These are phyloP conservation scores for Ailanthus altissimus DNA, from an alignment of 345 rosid species.

Conservation along the genomic window DNA sequence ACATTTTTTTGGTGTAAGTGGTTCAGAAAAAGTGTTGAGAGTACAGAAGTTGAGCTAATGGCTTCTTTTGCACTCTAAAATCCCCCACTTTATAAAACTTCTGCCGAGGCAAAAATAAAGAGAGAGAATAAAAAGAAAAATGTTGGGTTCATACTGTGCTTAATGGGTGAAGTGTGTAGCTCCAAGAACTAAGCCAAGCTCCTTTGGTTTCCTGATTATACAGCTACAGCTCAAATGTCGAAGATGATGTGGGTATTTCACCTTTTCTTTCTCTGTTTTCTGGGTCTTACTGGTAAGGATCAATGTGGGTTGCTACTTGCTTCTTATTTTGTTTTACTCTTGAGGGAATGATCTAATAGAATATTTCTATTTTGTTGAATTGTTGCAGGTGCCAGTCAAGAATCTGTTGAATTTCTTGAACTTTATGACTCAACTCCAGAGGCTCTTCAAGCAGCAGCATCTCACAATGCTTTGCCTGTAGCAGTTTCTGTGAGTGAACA, in stretches of 20 bases:
- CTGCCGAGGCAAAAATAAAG: neutral
- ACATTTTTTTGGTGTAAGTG: neutral
- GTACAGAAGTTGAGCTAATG: neutral
- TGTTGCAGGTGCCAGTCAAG: slow-evolving; percentile 58
- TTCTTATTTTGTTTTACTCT: neutral
- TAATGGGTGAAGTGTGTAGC: neutral
- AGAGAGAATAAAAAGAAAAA: neutral
- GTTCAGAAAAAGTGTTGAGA: neutral
- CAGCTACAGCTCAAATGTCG: slow-evolving; percentile 16
- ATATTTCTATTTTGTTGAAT: neutral
- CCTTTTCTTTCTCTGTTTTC: slow-evolving; percentile 43
- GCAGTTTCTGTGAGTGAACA: slow-evolving; percentile 51
- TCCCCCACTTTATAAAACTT: neutral
- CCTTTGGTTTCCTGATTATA: neutral
- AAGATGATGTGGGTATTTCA: slow-evolving; percentile 29
- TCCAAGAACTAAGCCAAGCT: neutral
- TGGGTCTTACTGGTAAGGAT: slow-evolving; percentile 53
- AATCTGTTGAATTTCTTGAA: slow-evolving; percentile 41
- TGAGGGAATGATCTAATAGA: neutral
- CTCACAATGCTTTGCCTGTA: slow-evolving; percentile 35
- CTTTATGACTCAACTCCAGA: slow-evolving; percentile 33
- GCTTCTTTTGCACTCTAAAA: slow-evolving; percentile 12
- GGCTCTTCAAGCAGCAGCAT: slow-evolving; percentile 27
- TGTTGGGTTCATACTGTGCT: neutral
- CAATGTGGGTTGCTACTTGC: neutral